phyloP scores from a whole-genome alignment of 495 filamentous ascomycete species.

The Parmelia sp. region DNA sequence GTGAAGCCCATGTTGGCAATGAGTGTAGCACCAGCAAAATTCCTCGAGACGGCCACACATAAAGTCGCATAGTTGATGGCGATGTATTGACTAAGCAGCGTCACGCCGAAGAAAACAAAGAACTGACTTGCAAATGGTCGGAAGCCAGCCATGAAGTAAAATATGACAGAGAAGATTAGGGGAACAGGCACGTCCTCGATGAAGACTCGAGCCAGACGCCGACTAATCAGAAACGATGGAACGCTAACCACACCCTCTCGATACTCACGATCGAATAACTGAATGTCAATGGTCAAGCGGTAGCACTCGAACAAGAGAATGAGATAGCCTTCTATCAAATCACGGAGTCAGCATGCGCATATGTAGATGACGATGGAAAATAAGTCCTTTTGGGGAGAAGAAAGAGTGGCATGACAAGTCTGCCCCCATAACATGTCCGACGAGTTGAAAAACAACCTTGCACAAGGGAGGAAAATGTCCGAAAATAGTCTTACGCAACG shows the following conservation, averaged over 20 bases:
- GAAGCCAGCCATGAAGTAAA: slow-evolving; percentile 73
- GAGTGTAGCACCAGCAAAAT: slow-evolving; percentile 56
- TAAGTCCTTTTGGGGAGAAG: neutral
- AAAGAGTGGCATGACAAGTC: neutral
- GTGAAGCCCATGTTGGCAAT: slow-evolving; percentile 66
- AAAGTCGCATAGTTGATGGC: slow-evolving; percentile 55
- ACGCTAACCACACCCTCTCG: slow-evolving; percentile 65
- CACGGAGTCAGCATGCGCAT: neutral
- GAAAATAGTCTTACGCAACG: slow-evolving; percentile 37
- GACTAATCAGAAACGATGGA: slow-evolving; percentile 56
- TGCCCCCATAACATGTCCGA: neutral
- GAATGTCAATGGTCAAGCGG: slow-evolving; percentile 62
- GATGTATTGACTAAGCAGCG: slow-evolving; percentile 59
- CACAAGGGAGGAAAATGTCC: neutral
- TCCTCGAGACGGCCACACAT: slow-evolving; percentile 52
- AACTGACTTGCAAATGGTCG: slow-evolving; percentile 52
- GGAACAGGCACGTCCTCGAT: slow-evolving; percentile 66
- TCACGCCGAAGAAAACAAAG: slow-evolving; percentile 60
- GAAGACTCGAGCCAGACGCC: slow-evolving; percentile 56
- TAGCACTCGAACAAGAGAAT: slow-evolving; percentile 68
- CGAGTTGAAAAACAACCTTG: too few relatives aligned
- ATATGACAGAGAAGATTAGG: slow-evolving; percentile 58
- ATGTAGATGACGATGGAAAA: neutral
- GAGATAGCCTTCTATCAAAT: slow-evolving; percentile 52
- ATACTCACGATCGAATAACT: slow-evolving; percentile 65